Conservation (phyloP, 1,139 yeast genomes). For the Magnusiomyces sp. region DNA sequence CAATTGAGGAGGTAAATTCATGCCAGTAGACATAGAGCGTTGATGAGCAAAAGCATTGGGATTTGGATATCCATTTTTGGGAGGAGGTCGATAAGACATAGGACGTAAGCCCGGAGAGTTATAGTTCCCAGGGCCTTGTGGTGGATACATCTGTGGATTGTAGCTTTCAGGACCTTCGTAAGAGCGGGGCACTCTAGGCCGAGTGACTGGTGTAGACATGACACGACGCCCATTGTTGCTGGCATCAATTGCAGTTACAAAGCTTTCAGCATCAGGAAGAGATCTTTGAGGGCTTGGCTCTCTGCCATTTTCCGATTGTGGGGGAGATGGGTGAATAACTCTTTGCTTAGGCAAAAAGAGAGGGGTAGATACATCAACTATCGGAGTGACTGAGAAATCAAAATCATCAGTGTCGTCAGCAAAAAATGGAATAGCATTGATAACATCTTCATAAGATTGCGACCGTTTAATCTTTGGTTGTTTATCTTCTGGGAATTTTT, state of each 20-base stretch:
- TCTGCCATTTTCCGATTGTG: neutral
- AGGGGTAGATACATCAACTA: constrained; percentile 5
- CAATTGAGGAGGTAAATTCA: neutral
- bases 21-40: no score
- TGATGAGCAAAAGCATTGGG: no score
- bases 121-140: constrained; percentile 1
- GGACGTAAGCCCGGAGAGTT: neutral
- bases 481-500: neutral
- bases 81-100: neutral
- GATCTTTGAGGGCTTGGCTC: constrained; percentile 1
- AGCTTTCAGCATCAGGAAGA: constrained; percentile 8
- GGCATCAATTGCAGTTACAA: constrained; percentile 10
- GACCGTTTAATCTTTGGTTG: constrained; percentile 1
- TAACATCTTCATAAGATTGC: constrained; percentile 13
- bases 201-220: constrained; percentile 8
- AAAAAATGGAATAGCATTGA: constrained; percentile 13
- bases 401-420: constrained; percentile 5
- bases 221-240: constrained; percentile 5
- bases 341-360: constrained; percentile 5
- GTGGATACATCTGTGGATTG: neutral
- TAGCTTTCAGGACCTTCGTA: neutral
- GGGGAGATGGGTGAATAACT: neutral
- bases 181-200: neutral
- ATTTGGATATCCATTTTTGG: no score
- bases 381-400: constrained; percentile 10